Evolutionary conservation across 768 basidiomycete genomes (phyloP).

Genomic region (Russula brevipes): DNA sequence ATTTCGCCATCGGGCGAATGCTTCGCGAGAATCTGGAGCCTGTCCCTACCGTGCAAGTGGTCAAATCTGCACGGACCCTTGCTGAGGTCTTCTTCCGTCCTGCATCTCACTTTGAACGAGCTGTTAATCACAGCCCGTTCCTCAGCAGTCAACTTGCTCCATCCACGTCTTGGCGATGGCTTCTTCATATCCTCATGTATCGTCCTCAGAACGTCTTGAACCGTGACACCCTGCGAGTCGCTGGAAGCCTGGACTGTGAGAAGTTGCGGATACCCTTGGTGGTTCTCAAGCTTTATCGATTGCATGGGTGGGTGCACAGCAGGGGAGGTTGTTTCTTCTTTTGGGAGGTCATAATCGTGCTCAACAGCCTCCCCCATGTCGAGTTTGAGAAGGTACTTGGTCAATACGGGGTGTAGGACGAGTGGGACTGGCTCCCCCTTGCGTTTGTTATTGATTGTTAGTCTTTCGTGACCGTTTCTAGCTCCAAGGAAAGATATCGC

Average conservation of each 20-base stretch:
- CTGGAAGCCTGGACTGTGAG: neutral
- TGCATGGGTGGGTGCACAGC: neutral
- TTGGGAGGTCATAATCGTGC: neutral
- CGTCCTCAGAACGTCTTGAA: neutral
- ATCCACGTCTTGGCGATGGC: neutral
- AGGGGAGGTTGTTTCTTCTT: neutral
- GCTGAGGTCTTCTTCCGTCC: neutral
- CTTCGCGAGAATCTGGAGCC: neutral
- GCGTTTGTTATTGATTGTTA: neutral
- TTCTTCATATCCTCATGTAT: neutral
- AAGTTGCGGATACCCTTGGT: neutral
- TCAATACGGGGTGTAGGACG: conserved; percentile 5
- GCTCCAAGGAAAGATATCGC: neutral
- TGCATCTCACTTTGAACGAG: neutral
- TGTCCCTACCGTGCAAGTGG: neutral
- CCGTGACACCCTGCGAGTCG: neutral
- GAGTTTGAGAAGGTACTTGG: conserved; percentile 9
- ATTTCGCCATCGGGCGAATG: neutral
- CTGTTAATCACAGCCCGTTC: neutral
- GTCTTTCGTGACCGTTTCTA: neutral
- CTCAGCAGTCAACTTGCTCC: neutral
- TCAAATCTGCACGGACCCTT: neutral
- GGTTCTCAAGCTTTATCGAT: neutral
- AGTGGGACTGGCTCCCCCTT: conserved; percentile 3
- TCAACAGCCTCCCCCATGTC: neutral